Conservation (phyloP, 75 land plant species). For the Azolla pinnata region DNA sequence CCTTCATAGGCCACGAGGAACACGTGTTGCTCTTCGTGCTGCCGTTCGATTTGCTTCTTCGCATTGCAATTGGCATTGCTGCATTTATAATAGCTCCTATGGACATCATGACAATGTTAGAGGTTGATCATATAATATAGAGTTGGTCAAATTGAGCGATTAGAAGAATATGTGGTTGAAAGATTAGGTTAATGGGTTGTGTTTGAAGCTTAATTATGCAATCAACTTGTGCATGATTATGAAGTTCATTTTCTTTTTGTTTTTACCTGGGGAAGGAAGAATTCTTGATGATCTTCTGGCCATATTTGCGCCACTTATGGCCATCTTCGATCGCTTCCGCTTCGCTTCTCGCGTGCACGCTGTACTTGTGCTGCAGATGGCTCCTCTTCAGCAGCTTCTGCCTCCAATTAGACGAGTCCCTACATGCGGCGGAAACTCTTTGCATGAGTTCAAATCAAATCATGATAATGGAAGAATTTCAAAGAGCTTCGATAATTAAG, state of each 20-base stretch:
- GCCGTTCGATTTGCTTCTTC: constrained; percentile 63
- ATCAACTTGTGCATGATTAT: neutral
- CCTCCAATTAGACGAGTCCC: neutral
- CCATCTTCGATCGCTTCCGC: constrained; percentile 65
- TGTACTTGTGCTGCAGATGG: constrained; percentile 40
- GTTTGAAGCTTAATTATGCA: neutral
- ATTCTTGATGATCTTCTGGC: constrained; percentile 62
- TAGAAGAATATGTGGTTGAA: neutral
- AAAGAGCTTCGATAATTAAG: neutral
- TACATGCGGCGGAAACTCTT: no score
- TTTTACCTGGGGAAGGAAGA: constrained; percentile 48
- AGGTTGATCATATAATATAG: no score
- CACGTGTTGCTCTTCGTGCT: constrained; percentile 41
- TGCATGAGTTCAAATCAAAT: neutral
- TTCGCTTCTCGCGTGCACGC: constrained; percentile 56
- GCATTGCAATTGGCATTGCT: constrained; percentile 66
- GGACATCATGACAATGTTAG: no score
- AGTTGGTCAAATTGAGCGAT: no score
- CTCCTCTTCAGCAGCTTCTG: constrained; percentile 43
- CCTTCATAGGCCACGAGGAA: constrained; percentile 66
- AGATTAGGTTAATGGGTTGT: neutral
- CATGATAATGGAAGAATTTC: neutral
- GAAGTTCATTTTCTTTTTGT: neutral
- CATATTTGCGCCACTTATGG: constrained; percentile 63
- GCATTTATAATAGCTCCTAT: constrained; percentile 65